Evolutionary conservation across 225 moss, liverwort and hornwort species (phyloP), one percentile per base, ranked within the genome.

Genomic region (Antitrichia curtipendula): DNA sequence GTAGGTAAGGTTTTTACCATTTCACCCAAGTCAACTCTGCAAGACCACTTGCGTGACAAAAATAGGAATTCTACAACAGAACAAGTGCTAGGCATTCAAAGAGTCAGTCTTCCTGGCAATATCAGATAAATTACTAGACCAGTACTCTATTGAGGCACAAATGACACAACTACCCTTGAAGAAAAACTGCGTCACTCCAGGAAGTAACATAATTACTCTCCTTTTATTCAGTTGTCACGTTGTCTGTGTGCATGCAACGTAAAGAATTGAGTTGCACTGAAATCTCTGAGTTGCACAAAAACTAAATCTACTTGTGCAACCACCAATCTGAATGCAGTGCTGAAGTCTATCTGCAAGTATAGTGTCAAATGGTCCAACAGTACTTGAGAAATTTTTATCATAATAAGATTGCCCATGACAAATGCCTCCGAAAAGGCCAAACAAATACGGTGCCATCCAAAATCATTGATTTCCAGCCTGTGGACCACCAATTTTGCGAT

Each of bases 391-490:
- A 27, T 53, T 80, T 52, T 65, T 60, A 34, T 29, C n/a, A 87
- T 23, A 14, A 47, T 38, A 53, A 61, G 57, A 50, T 58, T 78
- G 49, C 38, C 54, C 25, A n/a, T 27, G 56, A 70, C 47, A 81
- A 69, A 21, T 47, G 81, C 56, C 72, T 56, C 45, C 29, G 49
- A 85, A 58, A 57, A 49, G 20, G 32, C 49, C 82, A 25, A 76
- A 74, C n/a, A 68, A 36, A 68, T 12, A 60, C 16, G 36, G 14
- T 66, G 79, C 60, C 82, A 65, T 61, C 16, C 75, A 79, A 62
- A 62, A 41, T 94, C 89, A 99, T 72, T 99, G 99, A 82, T 99
- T 99, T 19, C 97, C 96, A 59, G 77, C 81, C 72, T 88, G 92
- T 43, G 99, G 96, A 59, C 96, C 94, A 36, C 96, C 97, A 89